Conservation (phyloP, 192 early-diverging fungal species). For the Bifiguratus adelaidae region DNA sequence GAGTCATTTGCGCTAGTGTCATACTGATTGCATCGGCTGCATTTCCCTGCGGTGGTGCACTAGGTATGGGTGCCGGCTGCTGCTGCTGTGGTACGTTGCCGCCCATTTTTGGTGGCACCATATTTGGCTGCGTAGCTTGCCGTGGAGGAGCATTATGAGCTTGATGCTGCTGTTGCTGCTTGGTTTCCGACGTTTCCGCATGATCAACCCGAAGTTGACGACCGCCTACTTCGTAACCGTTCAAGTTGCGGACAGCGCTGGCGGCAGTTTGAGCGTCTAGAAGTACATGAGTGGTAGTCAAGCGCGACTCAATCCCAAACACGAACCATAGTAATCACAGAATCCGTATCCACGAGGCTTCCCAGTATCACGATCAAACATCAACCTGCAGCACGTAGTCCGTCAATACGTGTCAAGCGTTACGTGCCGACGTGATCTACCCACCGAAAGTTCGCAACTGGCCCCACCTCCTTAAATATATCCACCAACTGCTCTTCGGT, state of each 20-base stretch:
- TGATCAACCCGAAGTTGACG: constrained; percentile 86
- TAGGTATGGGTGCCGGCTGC: not conserved
- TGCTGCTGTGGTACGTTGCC: constrained; percentile 4
- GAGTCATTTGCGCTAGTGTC: constrained; percentile 39
- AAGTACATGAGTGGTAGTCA: constrained; percentile 5
- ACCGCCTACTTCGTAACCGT: constrained; percentile 83
- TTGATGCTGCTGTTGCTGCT: constrained; percentile 5
- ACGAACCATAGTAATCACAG: constrained; percentile 71
- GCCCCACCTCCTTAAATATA: constrained; percentile 89
- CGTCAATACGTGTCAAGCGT: too few relatives aligned
- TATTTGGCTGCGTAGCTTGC: constrained; percentile 3
- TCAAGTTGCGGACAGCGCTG: constrained; percentile 89
- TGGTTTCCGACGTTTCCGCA: constrained; percentile 47
- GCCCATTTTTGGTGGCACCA: constrained; percentile 2
- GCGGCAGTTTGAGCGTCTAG: constrained; percentile 82
- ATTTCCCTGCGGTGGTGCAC: constrained; percentile 1
- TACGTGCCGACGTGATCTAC: too few relatives aligned
- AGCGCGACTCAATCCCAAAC: not conserved
- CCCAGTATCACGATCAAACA: constrained; percentile 84
- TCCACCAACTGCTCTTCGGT: constrained; percentile 90
- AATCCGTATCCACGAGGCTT: constrained; percentile 93
- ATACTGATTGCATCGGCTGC: constrained; percentile 37
- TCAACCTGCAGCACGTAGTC: constrained; percentile 34
- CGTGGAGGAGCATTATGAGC: constrained; percentile 3
- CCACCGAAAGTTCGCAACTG: constrained; percentile 63